Percentiles rank a stretch among this genome's conserved stretches.
Conservation (phyloP, 1,139 yeast genomes). For the Kazachstania sp. region DNA sequence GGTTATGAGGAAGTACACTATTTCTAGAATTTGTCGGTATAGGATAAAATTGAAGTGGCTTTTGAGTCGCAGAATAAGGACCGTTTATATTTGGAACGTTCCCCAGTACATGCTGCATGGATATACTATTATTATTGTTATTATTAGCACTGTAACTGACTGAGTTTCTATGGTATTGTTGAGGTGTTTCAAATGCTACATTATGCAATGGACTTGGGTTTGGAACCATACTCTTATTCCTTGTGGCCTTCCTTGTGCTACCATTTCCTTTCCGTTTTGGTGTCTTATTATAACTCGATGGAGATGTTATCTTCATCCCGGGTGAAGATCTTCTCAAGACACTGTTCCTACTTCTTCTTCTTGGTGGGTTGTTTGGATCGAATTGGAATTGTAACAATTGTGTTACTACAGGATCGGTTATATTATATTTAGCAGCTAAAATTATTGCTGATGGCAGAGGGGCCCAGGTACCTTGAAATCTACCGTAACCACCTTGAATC, state of each 20-base stretch:
- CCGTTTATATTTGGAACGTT: neutral
- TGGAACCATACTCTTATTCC: constrained; percentile 7
- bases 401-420: constrained; percentile 48
- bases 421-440: constrained; percentile 46
- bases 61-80: constrained; percentile 26
- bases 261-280: constrained; percentile 25
- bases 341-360: constrained; percentile 39
- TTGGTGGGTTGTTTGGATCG: constrained; percentile 42
- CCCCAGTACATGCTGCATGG: neutral
- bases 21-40: constrained; percentile 18
- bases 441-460: constrained; percentile 51
- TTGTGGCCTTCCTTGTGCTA: neutral
- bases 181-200: constrained; percentile 29
- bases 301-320: constrained; percentile 24
- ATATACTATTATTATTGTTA: constrained; percentile 1
- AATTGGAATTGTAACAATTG: constrained; percentile 41
- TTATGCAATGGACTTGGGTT: constrained; percentile 30
- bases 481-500: constrained; percentile 93
- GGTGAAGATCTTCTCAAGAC: constrained; percentile 27
- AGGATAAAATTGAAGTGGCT: constrained; percentile 29
- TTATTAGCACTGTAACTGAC: neutral
- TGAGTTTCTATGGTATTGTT: constrained; percentile 12
- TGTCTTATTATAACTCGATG: constrained; percentile 30
- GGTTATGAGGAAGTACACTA: neutral
- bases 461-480: constrained; percentile 93